phyloP scores from a whole-genome alignment of 306 rosid species.

The Myrica gale region DNA sequence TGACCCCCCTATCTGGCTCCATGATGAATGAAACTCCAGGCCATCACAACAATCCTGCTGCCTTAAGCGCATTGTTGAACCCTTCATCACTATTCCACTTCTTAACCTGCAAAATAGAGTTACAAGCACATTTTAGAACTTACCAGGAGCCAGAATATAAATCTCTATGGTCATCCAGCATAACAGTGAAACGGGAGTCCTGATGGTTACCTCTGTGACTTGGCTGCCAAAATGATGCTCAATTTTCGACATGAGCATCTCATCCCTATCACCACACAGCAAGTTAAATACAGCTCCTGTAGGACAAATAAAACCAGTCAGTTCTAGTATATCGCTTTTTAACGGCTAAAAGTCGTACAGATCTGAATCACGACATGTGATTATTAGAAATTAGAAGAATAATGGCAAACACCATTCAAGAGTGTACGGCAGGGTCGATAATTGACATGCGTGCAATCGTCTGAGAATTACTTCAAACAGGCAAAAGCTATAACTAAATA shows the following conservation, averaged over 20 bases:
- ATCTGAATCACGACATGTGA: background rate
- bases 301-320: slow-evolving; percentile 18
- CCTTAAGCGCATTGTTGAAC: slow-evolving; percentile 53
- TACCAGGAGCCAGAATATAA: background rate
- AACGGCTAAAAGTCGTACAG: no score
- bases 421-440: background rate
- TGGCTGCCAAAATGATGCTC: slow-evolving; percentile 45
- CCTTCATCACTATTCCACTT: slow-evolving; percentile 39
- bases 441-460: background rate
- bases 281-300: slow-evolving; percentile 64
- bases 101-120: slow-evolving; percentile 24
- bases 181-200: background rate
- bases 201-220: slow-evolving; percentile 41
- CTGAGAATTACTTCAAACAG: background rate
- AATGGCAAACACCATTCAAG: background rate
- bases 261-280: slow-evolving; percentile 44
- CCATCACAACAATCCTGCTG: slow-evolving; percentile 53
- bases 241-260: slow-evolving; percentile 41
- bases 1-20: background rate
- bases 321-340: background rate
- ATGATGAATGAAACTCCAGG: background rate
- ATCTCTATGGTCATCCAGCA: background rate
- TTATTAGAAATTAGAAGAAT: background rate
- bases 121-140: background rate
- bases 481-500: background rate